Conservation (phyloP, 2,329 filamentous ascomycete genomes). For the Aspergillus caelatus region DNA sequence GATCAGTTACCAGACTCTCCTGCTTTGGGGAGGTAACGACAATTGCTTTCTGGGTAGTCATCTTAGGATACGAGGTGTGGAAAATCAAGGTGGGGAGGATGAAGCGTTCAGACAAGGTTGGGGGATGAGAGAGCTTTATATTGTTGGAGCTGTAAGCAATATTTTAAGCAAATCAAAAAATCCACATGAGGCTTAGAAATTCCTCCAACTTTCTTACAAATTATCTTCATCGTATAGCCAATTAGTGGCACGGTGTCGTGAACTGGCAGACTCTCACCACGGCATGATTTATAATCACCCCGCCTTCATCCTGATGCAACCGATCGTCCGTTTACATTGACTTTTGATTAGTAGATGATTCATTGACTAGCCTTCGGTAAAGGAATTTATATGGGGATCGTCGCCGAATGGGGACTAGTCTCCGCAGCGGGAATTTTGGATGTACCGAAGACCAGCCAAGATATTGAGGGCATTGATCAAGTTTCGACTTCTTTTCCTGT, state of each 20-base stretch:
- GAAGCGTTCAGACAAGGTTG: neutral
- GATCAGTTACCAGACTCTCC: constrained; percentile 10
- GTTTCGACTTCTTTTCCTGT: too few relatives aligned
- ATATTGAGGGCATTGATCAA: too few relatives aligned
- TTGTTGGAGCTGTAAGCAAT: neutral
- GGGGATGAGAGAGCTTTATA: neutral
- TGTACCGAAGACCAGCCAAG: too few relatives aligned
- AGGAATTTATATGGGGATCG: too few relatives aligned
- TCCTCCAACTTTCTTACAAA: neutral
- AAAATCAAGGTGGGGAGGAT: too few relatives aligned
- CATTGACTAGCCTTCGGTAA: too few relatives aligned
- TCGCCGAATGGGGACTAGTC: neutral
- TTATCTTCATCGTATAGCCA: neutral
- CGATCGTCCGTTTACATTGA: too few relatives aligned
- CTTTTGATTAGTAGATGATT: too few relatives aligned
- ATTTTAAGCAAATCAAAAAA: neutral
- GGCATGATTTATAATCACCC: neutral
- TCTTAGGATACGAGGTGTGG: neutral
- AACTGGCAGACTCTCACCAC: neutral
- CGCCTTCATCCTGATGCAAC: too few relatives aligned
- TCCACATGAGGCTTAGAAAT: neutral
- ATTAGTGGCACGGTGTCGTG: neutral
- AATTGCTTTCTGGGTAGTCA: constrained; percentile 36
- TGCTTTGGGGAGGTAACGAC: constrained; percentile 32
- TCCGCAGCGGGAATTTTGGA: neutral